Base-by-base conservation (phyloP, 768 basidiomycete genomes). In the Phaffia tasmanica region DNA sequence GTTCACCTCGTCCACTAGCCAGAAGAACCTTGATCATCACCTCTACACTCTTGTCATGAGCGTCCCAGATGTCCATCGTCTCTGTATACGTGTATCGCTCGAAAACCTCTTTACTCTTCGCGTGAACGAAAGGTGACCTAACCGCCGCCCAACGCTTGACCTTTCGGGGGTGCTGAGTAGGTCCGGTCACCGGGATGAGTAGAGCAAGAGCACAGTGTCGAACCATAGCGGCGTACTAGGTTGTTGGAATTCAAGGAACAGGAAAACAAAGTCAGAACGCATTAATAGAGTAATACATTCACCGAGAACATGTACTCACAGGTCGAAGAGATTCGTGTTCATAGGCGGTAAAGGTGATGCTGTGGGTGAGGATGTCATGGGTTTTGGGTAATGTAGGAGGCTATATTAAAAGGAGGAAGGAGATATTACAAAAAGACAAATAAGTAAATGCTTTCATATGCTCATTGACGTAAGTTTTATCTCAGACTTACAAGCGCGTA, bases 141-240 rank as follows among this genome's bases (percentile, higher is more conserved):
- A 58, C 59, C n/a, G 63, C 46, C 6, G 67, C 27, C 67, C 67
- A 69, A 51, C 67, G 67, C 49, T 50, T 5, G 15, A 67, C 61
- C 15, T 48, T 49, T 5, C 25, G 46, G 18, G 42, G 25, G 30
- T 55, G 61, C 0, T n/a, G 0, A 11, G 48, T 29, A 30, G 66
- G 66, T 15, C 66, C 66, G 15, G 61, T 51, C 21, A 67, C 46
- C 55, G 66, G 66, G 29, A 67, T 58, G 42, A 48, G 27, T 19
- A 67, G 66, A 16, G 66, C 66, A 35, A 67, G 66, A 18, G 61
- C 66, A 35, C 55, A 48, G 59, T 67, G 66, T 18, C 66, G 60
- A 5, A 62, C 55, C 66, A 67, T 67, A 32, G 66, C 66, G 19
- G 29, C 53, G 55, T 67, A 67, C 66, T 67, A 48, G 53, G 49